phyloP scores from a whole-genome alignment of 179 eudicot genomes.

The Actinidia arguta region DNA sequence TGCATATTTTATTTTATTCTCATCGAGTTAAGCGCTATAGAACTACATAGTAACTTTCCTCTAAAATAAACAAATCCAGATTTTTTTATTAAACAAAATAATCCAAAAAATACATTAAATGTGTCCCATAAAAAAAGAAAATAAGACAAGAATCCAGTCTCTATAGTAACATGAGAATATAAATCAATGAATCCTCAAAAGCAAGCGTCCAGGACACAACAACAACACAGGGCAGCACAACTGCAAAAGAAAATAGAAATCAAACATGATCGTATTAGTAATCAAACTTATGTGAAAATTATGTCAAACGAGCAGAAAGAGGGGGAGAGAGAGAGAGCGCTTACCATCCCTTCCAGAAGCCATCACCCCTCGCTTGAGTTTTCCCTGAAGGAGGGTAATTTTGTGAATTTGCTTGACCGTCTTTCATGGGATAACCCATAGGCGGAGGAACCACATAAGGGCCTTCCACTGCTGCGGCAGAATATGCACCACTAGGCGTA shows the following conservation, averaged over 20 bases:
- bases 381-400: not conserved
- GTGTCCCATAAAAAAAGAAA: too few relatives aligned
- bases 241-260: conserved; percentile 10
- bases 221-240: conserved; percentile 28
- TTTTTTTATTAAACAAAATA: too few relatives aligned
- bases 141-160: too few relatives aligned
- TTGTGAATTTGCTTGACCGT: not conserved
- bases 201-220: conserved; percentile 23
- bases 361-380: conserved; percentile 21
- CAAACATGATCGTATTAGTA: too few relatives aligned
- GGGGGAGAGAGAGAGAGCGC: not conserved
- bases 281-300: too few relatives aligned
- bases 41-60: too few relatives aligned
- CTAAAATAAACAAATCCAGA: too few relatives aligned
- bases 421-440: conserved; percentile 18
- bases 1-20: too few relatives aligned
- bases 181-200: not conserved
- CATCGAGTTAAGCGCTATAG: too few relatives aligned
- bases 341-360: conserved; percentile 27
- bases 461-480: not conserved
- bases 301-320: not conserved
- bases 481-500: not conserved
- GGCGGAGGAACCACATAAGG: conserved; percentile 12
- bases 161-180: too few relatives aligned
- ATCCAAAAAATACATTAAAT: too few relatives aligned